phyloP scores from a whole-genome alignment of 2,329 filamentous ascomycete genomes.

The Beauveria varroae region DNA sequence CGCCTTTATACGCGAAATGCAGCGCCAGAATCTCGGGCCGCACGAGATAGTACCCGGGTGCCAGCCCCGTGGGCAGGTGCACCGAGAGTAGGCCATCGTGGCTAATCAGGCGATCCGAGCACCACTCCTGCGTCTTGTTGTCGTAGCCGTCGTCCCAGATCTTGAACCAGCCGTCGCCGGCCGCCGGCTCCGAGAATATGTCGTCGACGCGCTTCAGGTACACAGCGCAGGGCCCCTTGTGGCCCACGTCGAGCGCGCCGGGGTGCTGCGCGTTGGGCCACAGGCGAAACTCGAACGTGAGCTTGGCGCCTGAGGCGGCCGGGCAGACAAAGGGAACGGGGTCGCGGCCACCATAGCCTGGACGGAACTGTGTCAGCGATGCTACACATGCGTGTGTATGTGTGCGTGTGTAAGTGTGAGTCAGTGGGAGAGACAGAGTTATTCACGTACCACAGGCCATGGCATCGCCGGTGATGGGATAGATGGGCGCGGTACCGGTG shows the following conservation, averaged over 20 bases:
- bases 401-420: neutral
- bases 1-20: constrained; percentile 49
- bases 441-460: constrained; percentile 61
- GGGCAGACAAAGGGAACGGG: constrained; percentile 43
- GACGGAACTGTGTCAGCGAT: constrained; percentile 10
- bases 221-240: constrained; percentile 63
- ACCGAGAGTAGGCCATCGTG: constrained; percentile 58
- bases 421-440: neutral
- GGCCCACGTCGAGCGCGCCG: constrained; percentile 50
- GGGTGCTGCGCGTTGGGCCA: constrained; percentile 48
- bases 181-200: constrained; percentile 42
- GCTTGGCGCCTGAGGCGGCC: constrained; percentile 41
- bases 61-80: constrained; percentile 52
- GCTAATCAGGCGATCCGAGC: constrained; percentile 59
- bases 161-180: constrained; percentile 70
- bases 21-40: constrained; percentile 64
- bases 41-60: constrained; percentile 62
- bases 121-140: constrained; percentile 50
- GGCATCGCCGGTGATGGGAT: constrained; percentile 47
- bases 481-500: constrained; percentile 50
- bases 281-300: constrained; percentile 61
- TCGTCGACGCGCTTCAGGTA: constrained; percentile 64
- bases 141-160: constrained; percentile 65
- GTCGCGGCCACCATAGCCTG: constrained; percentile 36
- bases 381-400: neutral